Percentiles rank a stretch among this genome's conserved stretches.
phyloP scores from a whole-genome alignment of 2,329 filamentous ascomycete species.

The Clonostachys solani region DNA sequence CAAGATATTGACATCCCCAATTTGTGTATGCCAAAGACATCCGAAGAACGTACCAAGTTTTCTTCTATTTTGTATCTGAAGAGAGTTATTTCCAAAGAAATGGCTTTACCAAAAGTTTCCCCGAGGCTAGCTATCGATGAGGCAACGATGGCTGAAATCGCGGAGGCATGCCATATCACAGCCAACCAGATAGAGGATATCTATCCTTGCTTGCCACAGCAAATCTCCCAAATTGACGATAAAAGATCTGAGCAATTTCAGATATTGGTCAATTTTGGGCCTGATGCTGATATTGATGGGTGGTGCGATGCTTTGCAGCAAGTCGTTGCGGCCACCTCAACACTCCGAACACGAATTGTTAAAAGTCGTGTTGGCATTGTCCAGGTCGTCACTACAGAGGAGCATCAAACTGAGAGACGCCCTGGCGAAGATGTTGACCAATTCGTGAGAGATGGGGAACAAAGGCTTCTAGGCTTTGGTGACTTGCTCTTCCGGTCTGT shows the following conservation, averaged over 20 bases:
- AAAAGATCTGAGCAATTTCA: background rate
- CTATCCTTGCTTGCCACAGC: slow-evolving; percentile 1
- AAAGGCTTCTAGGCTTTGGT: background rate
- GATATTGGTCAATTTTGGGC: background rate
- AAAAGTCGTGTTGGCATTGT: background rate
- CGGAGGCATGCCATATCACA: background rate
- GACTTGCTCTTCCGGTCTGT: background rate
- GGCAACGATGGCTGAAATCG: too few relatives aligned
- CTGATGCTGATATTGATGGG: background rate
- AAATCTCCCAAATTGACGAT: background rate
- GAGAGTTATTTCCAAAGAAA: too few relatives aligned
- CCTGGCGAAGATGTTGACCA: background rate
- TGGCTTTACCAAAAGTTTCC: too few relatives aligned
- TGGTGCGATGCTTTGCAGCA: background rate
- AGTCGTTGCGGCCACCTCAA: background rate
- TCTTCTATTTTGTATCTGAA: too few relatives aligned
- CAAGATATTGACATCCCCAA: too few relatives aligned
- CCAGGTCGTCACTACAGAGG: background rate
- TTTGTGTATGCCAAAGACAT: too few relatives aligned
- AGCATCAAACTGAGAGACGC: background rate
- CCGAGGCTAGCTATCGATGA: too few relatives aligned
- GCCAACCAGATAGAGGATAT: background rate
- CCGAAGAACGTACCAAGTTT: too few relatives aligned
- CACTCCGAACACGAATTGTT: slow-evolving; percentile 1
- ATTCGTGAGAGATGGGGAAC: background rate